Base-by-base conservation (phyloP, 257 asterid species). In the Solanum bulbocastanum region DNA sequence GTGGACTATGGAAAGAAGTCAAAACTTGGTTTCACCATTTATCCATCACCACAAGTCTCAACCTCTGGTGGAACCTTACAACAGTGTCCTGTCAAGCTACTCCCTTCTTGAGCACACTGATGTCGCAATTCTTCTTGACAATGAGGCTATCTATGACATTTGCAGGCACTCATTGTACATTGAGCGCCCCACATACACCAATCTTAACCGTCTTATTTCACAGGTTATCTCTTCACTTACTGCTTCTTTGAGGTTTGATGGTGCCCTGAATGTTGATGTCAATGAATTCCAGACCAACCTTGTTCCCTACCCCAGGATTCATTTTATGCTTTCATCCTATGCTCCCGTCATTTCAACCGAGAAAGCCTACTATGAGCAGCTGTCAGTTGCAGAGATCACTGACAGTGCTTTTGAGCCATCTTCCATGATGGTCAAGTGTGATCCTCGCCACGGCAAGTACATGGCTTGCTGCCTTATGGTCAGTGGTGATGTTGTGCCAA, bases 261-360 rank as follows among this genome's bases (percentile, higher is more conserved):
- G 90, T 49, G 90, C 90, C 86, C 44, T 88, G 84, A 88, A 88
- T 36, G 90, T 88, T 13, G 90, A 88, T 18, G 88, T 88, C 76
- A 86, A 87, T 49, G 90, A 88, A 46, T 88, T 88, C 88, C 90
- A 88, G 86, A 88, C 90, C 86, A 88, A 88, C 90, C 90, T 88
- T 35, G 90, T 88, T 20, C 90, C 88, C 30, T 85, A 86, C 37
- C 88, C 88, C 8, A 78, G 88, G 76, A 88, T 88, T 49, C 86
- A 88, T 66, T 76, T 86, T 60, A 88, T 88, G 90, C 88, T 85
- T 86, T 85, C 90, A 71, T 85, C 90, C 14, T 84, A 85, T 65
- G 90, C 90, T 74, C 86, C 90, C 32, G 88, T 88, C 25, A 88
- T 88, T 76, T 88, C 88, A 40, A 83, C 90, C 7, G 90, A 85